These are phyloP conservation scores for Colletotrichum limetticola DNA, from an alignment of 2,329 filamentous ascomycete species.

Conservation along the genomic window DNA sequence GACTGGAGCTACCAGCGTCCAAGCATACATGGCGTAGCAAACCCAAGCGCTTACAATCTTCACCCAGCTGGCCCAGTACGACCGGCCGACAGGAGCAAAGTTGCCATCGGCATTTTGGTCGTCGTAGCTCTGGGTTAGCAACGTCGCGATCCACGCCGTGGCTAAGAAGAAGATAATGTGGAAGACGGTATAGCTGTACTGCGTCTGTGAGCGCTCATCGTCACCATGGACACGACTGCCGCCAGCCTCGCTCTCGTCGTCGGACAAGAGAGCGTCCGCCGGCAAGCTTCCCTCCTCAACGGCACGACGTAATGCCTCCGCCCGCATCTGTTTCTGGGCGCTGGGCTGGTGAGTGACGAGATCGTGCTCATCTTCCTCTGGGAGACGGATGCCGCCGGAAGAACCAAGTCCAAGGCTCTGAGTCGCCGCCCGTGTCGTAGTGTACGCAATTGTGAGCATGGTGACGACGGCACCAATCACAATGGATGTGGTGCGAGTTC, in stretches of 20 bases:
- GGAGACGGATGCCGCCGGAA: constrained; percentile 67
- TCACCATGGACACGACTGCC: constrained; percentile 73
- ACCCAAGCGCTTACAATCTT: constrained; percentile 99
- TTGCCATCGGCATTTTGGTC: constrained; percentile 73
- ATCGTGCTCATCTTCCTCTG: constrained; percentile 84
- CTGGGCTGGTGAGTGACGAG: constrained; percentile 88
- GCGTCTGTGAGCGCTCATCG: constrained; percentile 88
- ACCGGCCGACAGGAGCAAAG: constrained; percentile 93
- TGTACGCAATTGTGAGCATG: constrained; percentile 97
- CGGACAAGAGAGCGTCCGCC: constrained; percentile 85
- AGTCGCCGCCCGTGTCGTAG: constrained; percentile 94
- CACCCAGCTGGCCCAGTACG: constrained; percentile 98
- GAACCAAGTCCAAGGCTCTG: constrained; percentile 81
- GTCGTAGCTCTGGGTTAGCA: constrained; percentile 79
- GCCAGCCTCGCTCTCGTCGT: constrained; percentile 73
- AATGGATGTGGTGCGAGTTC: constrained; percentile 89
- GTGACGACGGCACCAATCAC: constrained; percentile 95
- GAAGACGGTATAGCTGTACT: constrained; percentile 97
- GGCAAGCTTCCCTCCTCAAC: constrained; percentile 94
- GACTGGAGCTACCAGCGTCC: constrained; percentile 90
- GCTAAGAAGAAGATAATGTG: constrained; percentile 98
- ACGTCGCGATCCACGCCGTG: constrained; percentile 93
- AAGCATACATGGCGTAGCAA: constrained; percentile 93
- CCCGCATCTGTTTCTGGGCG: constrained; percentile 88
- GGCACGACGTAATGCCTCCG: constrained; percentile 88